These are phyloP conservation scores for Mimosa pudica DNA, from an alignment of 306 rosid genomes.

Conservation along the genomic window DNA sequence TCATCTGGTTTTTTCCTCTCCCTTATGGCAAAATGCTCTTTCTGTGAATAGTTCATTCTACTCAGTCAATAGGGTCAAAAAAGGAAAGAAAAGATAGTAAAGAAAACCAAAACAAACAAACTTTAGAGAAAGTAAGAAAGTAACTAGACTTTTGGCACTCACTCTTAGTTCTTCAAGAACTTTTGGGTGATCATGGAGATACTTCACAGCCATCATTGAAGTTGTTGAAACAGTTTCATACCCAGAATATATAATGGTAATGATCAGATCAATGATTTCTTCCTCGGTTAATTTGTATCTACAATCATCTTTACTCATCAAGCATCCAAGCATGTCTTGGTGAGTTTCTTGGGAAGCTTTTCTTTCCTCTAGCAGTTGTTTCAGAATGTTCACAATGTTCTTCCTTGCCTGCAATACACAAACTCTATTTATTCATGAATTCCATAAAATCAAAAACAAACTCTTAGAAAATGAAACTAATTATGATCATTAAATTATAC, in stretches of 20 bases:
- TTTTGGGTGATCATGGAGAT: slow-evolving; percentile 86
- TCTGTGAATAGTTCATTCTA: slow-evolving; percentile 42
- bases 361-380: slow-evolving; percentile 63
- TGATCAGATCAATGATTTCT: slow-evolving; percentile 80
- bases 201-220: slow-evolving; percentile 98
- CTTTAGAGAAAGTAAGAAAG: slow-evolving; percentile 1
- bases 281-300: slow-evolving; percentile 66
- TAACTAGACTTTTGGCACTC: slow-evolving; percentile 34
- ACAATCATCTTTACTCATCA: slow-evolving; percentile 68
- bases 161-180: slow-evolving; percentile 92
- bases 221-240: slow-evolving; percentile 98
- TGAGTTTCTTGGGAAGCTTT: slow-evolving; percentile 58
- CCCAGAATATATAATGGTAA: slow-evolving; percentile 85
- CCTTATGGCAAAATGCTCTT: slow-evolving; percentile 85
- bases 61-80: slow-evolving; percentile 24
- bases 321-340: slow-evolving; percentile 66
- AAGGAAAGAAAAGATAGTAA: background rate
- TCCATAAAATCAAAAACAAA: background rate
- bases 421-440: background rate
- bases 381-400: slow-evolving; percentile 62
- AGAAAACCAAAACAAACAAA: background rate
- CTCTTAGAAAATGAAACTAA: background rate
- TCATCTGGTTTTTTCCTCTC: slow-evolving; percentile 67
- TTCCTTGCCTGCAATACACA: slow-evolving; percentile 74
- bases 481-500: slow-evolving; percentile 30